These are phyloP conservation scores for Arthrobotrys iridis DNA, from an alignment of 2,329 filamentous ascomycete genomes.

Conservation along the genomic window DNA sequence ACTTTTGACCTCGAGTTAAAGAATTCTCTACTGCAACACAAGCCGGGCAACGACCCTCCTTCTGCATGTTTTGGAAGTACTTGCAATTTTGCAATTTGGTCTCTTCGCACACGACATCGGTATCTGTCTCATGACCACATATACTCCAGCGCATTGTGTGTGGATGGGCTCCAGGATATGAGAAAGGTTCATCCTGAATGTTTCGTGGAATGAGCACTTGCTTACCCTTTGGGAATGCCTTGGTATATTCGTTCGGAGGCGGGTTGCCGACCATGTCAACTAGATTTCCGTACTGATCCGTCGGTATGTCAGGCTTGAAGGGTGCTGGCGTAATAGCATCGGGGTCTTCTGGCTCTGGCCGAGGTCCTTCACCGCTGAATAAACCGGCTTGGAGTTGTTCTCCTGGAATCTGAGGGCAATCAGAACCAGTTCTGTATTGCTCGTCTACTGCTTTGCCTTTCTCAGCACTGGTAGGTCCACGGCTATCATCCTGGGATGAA, in stretches of 20 bases:
- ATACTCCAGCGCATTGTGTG: slow-evolving; percentile 22
- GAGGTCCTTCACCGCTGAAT: not conserved
- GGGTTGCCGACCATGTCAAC: not conserved
- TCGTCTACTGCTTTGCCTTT: not conserved
- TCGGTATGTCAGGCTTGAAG: not conserved
- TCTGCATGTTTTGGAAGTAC: not conserved
- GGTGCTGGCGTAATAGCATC: slow-evolving; percentile 35
- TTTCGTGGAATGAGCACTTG: slow-evolving; percentile 11
- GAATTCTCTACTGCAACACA: not conserved
- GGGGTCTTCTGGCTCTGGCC: slow-evolving; percentile 1
- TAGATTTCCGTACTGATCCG: not conserved
- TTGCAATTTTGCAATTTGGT: not conserved
- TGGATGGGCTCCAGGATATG: slow-evolving; percentile 14
- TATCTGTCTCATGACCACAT: slow-evolving; percentile 5
- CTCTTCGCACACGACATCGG: slow-evolving; percentile 38
- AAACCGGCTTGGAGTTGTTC: not conserved
- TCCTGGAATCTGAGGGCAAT: not conserved
- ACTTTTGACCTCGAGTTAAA: not conserved
- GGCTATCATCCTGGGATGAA: not conserved
- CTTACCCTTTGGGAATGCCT: not conserved
- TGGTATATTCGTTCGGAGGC: not conserved
- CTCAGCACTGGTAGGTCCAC: not conserved
- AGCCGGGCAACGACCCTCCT: not conserved
- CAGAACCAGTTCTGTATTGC: not conserved
- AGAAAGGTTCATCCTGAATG: slow-evolving; percentile 10